Conservation (phyloP, 331 rosid genomes). For the Stylosanthes scabra region DNA sequence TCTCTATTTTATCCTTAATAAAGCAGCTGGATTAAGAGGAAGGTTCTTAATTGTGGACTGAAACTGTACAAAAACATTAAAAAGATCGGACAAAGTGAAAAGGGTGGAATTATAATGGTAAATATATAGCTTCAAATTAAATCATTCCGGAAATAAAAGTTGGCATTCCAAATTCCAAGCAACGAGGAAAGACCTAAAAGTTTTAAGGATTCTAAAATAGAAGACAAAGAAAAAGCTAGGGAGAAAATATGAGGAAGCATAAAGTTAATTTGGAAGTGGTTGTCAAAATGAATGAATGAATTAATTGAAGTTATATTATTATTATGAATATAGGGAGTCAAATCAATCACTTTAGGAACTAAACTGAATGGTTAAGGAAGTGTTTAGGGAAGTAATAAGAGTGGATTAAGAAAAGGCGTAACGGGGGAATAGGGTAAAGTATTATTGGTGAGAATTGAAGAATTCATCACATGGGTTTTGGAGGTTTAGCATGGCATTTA, state of each 20-base stretch:
- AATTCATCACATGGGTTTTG: conserved; percentile 49
- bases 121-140: too few relatives aligned
- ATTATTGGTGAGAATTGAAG: conserved; percentile 27
- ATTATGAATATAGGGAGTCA: not conserved
- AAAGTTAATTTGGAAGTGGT: too few relatives aligned
- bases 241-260: not conserved
- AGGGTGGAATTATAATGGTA: too few relatives aligned
- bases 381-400: not conserved
- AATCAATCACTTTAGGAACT: not conserved
- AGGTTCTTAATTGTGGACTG: not conserved
- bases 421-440: not conserved
- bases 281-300: too few relatives aligned
- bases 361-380: too few relatives aligned
- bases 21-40: not conserved
- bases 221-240: too few relatives aligned
- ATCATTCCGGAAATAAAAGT: too few relatives aligned
- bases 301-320: too few relatives aligned
- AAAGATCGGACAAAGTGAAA: too few relatives aligned
- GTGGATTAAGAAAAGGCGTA: not conserved
- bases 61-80: not conserved
- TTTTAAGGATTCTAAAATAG: too few relatives aligned
- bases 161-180: too few relatives aligned
- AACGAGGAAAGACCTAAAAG: too few relatives aligned
- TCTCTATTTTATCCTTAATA: not conserved
- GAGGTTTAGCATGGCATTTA: conserved; percentile 36